Percentiles rank a stretch among this genome's conserved stretches.
Evolutionary conservation across 164 flowering plant genomes (phyloP).

Genomic region (Kalanchoe fedtschenkoi): DNA sequence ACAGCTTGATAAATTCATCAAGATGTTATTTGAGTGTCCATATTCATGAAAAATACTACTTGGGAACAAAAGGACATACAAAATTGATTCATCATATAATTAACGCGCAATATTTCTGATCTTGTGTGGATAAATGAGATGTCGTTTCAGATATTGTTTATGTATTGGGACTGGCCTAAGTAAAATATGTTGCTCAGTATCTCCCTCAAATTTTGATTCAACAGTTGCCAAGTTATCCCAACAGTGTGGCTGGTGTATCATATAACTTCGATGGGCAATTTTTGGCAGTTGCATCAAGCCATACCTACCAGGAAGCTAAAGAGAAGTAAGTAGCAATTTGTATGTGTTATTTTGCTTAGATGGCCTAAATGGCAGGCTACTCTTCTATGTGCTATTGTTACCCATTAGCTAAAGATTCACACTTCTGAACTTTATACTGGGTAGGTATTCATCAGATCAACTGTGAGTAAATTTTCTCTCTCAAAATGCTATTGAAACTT

Average conservation of each 20-base stretch:
- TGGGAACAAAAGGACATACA: background rate
- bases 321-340: conserved; percentile 41
- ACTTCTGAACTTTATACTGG: background rate
- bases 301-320: conserved; percentile 59
- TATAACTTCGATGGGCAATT: conserved; percentile 55
- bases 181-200: background rate
- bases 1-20: background rate
- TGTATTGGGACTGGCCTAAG: background rate
- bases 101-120: no score
- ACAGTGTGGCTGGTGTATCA: conserved; percentile 71
- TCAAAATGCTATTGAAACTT: background rate
- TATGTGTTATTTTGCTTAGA: background rate
- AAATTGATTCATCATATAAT: no score
- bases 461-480: no score
- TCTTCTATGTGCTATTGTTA: background rate
- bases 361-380: background rate
- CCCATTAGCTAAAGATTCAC: background rate
- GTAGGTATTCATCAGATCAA: no score
- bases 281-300: conserved; percentile 78
- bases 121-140: background rate
- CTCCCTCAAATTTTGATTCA: conserved; percentile 8
- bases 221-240: conserved; percentile 50
- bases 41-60: background rate
- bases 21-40: background rate
- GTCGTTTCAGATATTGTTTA: background rate